phyloP scores from a whole-genome alignment of 371 early-diverging fungal species.

The Rhizopus stolonifer region DNA sequence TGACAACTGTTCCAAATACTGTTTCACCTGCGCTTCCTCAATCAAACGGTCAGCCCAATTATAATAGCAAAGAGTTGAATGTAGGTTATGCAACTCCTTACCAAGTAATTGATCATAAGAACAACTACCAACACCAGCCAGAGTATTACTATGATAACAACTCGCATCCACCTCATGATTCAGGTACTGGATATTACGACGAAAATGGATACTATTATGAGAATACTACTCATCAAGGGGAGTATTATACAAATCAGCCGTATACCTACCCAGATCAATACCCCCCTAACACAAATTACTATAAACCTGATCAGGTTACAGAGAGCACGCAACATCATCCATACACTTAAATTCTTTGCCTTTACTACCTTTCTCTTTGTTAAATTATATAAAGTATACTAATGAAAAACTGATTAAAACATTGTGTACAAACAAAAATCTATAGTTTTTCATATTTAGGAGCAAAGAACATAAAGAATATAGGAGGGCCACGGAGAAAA shows the following conservation, averaged over 20 bases:
- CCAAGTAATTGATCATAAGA: not conserved
- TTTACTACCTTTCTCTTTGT: no score
- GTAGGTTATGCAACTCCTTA: not conserved
- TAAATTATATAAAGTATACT: no score
- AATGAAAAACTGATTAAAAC: no score
- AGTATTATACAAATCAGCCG: not conserved
- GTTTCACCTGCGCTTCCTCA: conserved; percentile 6
- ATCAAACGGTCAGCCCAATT: conserved; percentile 11
- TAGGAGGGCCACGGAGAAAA: no score
- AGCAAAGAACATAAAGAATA: no score
- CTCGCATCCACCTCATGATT: not conserved
- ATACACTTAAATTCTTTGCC: not conserved
- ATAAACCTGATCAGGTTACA: conserved; percentile 1
- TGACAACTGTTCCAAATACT: conserved; percentile 1
- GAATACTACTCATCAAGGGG: conserved; percentile 1
- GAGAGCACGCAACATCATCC: not conserved
- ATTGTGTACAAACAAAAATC: no score
- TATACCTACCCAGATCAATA: not conserved
- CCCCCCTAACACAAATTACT: not conserved
- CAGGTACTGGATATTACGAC: not conserved
- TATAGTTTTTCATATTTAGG: no score
- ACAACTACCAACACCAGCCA: not conserved
- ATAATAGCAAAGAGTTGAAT: not conserved
- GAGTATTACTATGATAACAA: not conserved
- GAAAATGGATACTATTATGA: conserved; percentile 10